Evolutionary conservation across 139 green algal genomes (phyloP).

Genomic region (Marvania coccoides): DNA sequence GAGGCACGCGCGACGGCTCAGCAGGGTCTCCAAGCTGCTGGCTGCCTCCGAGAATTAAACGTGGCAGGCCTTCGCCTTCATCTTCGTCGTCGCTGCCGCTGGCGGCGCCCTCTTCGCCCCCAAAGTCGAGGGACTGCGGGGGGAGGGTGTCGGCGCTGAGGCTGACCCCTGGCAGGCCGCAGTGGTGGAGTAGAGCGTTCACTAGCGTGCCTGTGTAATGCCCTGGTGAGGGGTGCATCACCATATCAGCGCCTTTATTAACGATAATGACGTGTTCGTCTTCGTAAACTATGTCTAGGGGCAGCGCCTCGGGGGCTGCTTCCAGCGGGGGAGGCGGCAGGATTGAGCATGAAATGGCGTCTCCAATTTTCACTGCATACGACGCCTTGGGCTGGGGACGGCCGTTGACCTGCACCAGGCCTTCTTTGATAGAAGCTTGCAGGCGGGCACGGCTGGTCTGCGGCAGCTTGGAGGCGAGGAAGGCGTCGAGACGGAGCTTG

Average conservation of each 20-base stretch:
- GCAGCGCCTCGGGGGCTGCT: constrained; percentile 64
- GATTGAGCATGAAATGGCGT: constrained; percentile 49
- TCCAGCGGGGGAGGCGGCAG: constrained; percentile 42
- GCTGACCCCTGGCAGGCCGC: constrained; percentile 44
- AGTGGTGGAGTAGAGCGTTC: constrained; percentile 95
- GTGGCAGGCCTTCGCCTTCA: background rate
- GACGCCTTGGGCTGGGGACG: constrained; percentile 35
- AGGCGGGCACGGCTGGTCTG: constrained; percentile 51
- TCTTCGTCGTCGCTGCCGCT: background rate
- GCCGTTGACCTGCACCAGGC: constrained; percentile 60
- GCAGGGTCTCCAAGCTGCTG: too few species aligned
- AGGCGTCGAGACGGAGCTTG: constrained; percentile 47
- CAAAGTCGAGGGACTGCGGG: constrained; percentile 7
- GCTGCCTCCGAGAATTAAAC: too few species aligned
- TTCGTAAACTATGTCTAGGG: constrained; percentile 85
- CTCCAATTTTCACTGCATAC: constrained; percentile 40
- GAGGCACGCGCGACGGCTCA: too few species aligned
- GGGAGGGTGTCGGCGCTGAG: background rate
- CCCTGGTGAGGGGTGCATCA: constrained; percentile 78
- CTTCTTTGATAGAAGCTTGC: constrained; percentile 51
- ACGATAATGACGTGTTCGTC: constrained; percentile 88
- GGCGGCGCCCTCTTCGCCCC: too few species aligned
- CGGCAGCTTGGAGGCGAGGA: constrained; percentile 35
- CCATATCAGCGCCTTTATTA: constrained; percentile 90
- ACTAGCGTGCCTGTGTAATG: constrained; percentile 86